Conservation (phyloP, 2,329 filamentous ascomycete genomes). For the Didymella keratinophila region DNA sequence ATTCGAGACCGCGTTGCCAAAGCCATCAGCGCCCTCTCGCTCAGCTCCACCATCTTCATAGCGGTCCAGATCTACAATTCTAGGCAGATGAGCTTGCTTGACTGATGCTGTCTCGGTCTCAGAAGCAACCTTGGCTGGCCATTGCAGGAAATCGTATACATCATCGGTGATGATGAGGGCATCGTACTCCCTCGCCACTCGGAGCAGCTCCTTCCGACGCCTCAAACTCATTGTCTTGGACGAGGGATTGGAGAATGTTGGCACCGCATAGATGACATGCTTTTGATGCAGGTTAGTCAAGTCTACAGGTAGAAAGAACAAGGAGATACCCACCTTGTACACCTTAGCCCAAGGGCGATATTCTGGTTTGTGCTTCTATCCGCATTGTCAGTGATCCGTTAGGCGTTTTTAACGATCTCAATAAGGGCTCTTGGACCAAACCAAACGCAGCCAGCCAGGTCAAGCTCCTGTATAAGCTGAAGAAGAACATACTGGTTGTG, state of each 20-base stretch:
- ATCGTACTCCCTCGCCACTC: conserved; percentile 79
- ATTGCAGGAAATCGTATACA: conserved; percentile 92
- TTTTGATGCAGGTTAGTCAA: too few species aligned
- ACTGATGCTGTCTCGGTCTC: conserved; percentile 34
- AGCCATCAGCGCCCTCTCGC: conserved; percentile 61
- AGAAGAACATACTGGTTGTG: conserved; percentile 52
- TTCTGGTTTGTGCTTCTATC: conserved; percentile 62
- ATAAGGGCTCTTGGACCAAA: not conserved
- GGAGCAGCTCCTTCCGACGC: conserved; percentile 73
- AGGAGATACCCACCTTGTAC: conserved; percentile 68
- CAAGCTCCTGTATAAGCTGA: not conserved
- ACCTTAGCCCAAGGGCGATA: conserved; percentile 71
- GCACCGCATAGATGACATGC: conserved; percentile 87
- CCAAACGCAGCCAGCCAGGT: not conserved
- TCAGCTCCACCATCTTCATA: conserved; percentile 66
- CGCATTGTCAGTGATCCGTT: conserved; percentile 20
- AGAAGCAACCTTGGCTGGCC: conserved; percentile 60
- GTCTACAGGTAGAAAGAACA: too few species aligned
- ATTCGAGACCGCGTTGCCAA: conserved; percentile 85
- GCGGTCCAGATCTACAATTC: conserved; percentile 80
- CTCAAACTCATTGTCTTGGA: conserved; percentile 79
- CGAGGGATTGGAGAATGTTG: conserved; percentile 88
- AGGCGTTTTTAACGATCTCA: too few species aligned
- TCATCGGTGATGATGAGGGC: conserved; percentile 89
- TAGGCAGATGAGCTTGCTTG: conserved; percentile 65